Evolutionary conservation across 176 grass and related monocot genomes (phyloP).

Genomic region (Carex kokanica): DNA sequence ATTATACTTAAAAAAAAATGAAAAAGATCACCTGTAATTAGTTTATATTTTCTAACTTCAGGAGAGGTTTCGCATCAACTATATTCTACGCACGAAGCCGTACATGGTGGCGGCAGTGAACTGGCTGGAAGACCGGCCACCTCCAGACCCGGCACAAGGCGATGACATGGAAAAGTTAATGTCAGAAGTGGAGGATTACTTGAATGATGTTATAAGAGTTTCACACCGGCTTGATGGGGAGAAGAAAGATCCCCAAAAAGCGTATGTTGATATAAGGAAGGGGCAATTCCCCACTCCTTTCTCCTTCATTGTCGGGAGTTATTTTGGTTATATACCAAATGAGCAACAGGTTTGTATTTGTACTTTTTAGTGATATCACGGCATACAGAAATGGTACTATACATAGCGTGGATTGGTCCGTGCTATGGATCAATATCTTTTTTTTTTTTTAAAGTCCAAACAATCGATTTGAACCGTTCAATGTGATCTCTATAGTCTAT

Average conservation of each 20-base stretch:
- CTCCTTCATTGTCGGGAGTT: slow-evolving; percentile 95
- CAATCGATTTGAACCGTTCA: too few species aligned
- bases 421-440: too few species aligned
- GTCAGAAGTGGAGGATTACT: slow-evolving; percentile 71
- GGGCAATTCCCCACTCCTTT: slow-evolving; percentile 90
- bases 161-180: slow-evolving; percentile 70
- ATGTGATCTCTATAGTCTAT: too few species aligned
- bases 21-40: not conserved
- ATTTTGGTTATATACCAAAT: slow-evolving; percentile 73
- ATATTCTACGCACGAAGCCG: slow-evolving; percentile 67
- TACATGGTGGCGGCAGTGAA: slow-evolving; percentile 88
- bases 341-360: slow-evolving; percentile 63
- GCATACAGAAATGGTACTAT: not conserved
- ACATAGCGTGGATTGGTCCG: too few species aligned
- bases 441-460: too few species aligned
- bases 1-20: not conserved
- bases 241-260: slow-evolving; percentile 70
- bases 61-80: slow-evolving; percentile 80
- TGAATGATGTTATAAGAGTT: slow-evolving; percentile 96
- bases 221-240: slow-evolving; percentile 91
- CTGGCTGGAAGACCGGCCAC: slow-evolving; percentile 97
- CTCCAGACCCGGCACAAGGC: slow-evolving; percentile 42
- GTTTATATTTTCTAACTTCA: not conserved
- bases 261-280: slow-evolving; percentile 65
- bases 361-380: not conserved